Evolutionary conservation across 345 rosid genomes (phyloP), one percentile per base, ranked within the genome.

Genomic region (Eucalyptus caleyi): DNA sequence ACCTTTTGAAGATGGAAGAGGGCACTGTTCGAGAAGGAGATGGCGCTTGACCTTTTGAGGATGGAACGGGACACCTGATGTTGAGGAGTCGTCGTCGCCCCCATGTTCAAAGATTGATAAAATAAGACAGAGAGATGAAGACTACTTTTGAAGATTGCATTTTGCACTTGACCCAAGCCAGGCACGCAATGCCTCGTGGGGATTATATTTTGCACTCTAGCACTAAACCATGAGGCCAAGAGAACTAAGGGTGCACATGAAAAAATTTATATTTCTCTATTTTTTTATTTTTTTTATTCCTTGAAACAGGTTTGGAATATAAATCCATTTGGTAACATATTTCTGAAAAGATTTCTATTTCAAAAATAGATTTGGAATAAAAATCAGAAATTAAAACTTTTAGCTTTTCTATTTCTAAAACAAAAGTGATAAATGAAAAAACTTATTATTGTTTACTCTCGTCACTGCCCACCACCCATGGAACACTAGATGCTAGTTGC

Each of bases 231-330:
- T 65, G 77, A 65, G 77, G 77, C 40, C 77, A 27, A 27, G 15
- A 27, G 1, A 2, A 27, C 3, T 13, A 4, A 0, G 11, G 24
- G 59, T 0, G 4, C 4, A 3, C 24, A 19, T 53, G 5, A 53
- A 2, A 19, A 53, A 53, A 19, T 19, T 53, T 19, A 8, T 53
- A 3, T 53, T 53, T 53, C 10, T 2, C 5, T 53, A 1, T 18
- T 19, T 53, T 2, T 2, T 53, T 19, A 7, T 0, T 2, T 53
- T 53, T 19, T 53, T 19, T 19, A 2, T 53, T 53, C 2, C 5
- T 18, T 3, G 5, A 53, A 19, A 53, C 2, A 1, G 0, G 59
- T 53, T 19, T 53, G 59, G 2, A 53, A 53, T 53, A 53, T 1
- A 53, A 53, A 53, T 53, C 2, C 1, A 53, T 53, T 19, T 19